Base-by-base conservation (phyloP, 371 early-diverging fungal genomes). In the Mucor racemosus region DNA sequence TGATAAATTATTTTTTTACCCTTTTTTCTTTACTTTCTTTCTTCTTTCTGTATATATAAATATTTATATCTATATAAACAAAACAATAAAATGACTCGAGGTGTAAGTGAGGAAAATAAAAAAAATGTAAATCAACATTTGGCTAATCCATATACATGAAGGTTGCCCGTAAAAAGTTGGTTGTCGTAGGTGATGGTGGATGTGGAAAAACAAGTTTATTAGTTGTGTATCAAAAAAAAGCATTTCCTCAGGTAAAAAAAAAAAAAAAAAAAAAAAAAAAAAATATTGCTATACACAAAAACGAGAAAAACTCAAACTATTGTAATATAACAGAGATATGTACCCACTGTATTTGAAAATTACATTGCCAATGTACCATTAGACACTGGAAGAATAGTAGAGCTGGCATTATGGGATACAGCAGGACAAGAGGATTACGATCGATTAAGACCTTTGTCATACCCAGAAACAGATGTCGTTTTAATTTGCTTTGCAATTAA, bases 361-460 rank as follows among this genome's bases (percentile, higher is more conserved):
- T 88, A 89, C 67, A 88, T 90, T 62, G 86, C 86, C 35, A 83
- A 84, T 54, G 87, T 90, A 42, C 79, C 82, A 42, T 71, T 89
- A 53, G 90, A 89, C 39, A 86, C 86, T 55, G 88, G 88, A 58
- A 81, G 75, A 67, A 75, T 76, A 34, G 86, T 90, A 7, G 89
- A 90, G 72, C 74, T 90, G 58, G 87, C 88, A 31, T 68, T 89
- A 40, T 90, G 89, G 89, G 90, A 89, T 79, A 89, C 89, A 69
- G 96, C 96, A 53, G 95, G 94, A 34, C 97, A 97, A 75, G 97
- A 97, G 75, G 95, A 95, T 73, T 95, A 94, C 74, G 95, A 95
- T 79, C 79, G 90, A 60, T 73, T 92, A 64, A 74, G 93, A n/a
- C 91, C 92, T 7, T 76, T 92, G 26, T 88, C 89, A 14, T 93